Conservation (phyloP, 2,329 filamentous ascomycete species). For the Colletotrichum sp. region DNA sequence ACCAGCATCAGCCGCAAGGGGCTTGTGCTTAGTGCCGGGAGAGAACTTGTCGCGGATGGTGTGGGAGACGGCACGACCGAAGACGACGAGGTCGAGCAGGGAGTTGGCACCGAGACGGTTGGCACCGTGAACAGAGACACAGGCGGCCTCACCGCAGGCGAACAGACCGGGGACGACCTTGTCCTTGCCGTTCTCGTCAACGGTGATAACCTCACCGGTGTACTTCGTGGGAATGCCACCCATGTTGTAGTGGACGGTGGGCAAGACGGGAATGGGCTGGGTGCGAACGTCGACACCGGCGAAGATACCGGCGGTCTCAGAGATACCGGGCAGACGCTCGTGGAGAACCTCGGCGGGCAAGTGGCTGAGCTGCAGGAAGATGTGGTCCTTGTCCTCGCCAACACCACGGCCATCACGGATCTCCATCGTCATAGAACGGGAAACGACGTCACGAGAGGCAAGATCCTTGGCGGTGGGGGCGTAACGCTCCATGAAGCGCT, state of each 20-base stretch:
- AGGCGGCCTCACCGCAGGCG: constrained; percentile 96
- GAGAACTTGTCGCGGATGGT: constrained; percentile 94
- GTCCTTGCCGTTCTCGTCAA: constrained; percentile 86
- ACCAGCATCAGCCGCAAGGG: constrained; percentile 83
- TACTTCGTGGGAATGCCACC: constrained; percentile 98
- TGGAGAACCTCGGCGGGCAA: constrained; percentile 89
- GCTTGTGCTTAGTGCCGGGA: constrained; percentile 80
- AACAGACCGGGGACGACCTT: constrained; percentile 94
- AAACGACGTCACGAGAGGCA: constrained; percentile 94
- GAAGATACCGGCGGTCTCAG: constrained; percentile 97
- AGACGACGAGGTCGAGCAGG: constrained; percentile 95
- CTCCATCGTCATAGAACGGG: constrained; percentile 97
- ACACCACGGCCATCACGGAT: constrained; percentile 98
- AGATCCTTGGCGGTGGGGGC: constrained; percentile 98
- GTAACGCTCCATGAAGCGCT: constrained; percentile 99
- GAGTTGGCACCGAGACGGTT: constrained; percentile 99
- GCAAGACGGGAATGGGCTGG: constrained; percentile 94
- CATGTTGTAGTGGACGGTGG: constrained; percentile 99
- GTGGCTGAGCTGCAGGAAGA: constrained; percentile 97
- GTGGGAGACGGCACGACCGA: constrained; percentile 96
- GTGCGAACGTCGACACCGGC: constrained; percentile 96
- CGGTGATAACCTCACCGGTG: constrained; percentile 92
- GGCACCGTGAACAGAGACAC: constrained; percentile 96
- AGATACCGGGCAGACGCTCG: constrained; percentile 97
- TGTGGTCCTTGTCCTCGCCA: constrained; percentile 96